Evolutionary conservation across 2,329 filamentous ascomycete species (phyloP).

Genomic region (Rachicladosporium sp.): DNA sequence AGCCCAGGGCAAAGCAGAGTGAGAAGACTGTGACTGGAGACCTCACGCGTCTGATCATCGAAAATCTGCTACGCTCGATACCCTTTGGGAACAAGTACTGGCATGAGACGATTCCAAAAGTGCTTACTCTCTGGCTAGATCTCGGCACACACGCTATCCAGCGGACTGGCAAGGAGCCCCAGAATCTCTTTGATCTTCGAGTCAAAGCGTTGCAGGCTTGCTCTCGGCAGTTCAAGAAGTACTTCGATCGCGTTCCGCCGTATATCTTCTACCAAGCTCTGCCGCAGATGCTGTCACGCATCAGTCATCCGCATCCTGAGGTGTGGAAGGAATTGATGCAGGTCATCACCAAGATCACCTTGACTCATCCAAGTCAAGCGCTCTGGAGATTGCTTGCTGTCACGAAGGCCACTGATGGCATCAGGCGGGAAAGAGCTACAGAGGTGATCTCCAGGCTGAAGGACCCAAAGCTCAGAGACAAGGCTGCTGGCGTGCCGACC

Average conservation of each 20-base stretch:
- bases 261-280: slow-evolving; percentile 75
- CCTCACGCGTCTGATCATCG: slow-evolving; percentile 74
- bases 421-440: slow-evolving; percentile 47
- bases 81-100: slow-evolving; percentile 88
- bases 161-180: slow-evolving; percentile 7
- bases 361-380: slow-evolving; percentile 77
- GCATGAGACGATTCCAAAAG: slow-evolving; percentile 82
- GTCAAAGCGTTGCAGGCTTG: slow-evolving; percentile 55
- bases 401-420: slow-evolving; percentile 63
- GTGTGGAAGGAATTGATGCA: slow-evolving; percentile 66
- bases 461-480: slow-evolving; percentile 44
- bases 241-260: slow-evolving; percentile 57
- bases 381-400: slow-evolving; percentile 85
- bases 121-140: slow-evolving; percentile 90
- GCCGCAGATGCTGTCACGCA: slow-evolving; percentile 89
- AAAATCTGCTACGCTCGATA: slow-evolving; percentile 82
- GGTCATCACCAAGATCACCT: slow-evolving; percentile 79
- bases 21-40: slow-evolving; percentile 56
- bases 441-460: slow-evolving; percentile 25
- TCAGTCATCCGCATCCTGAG: slow-evolving; percentile 68
- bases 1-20: slow-evolving; percentile 60
- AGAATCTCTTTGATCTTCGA: slow-evolving; percentile 25
- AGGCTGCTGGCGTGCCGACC: slow-evolving; percentile 37
- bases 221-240: slow-evolving; percentile 67
- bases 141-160: slow-evolving; percentile 58